These are phyloP conservation scores for Xylogone sp. DNA, from an alignment of 2,329 filamentous ascomycete species.

Conservation along the genomic window DNA sequence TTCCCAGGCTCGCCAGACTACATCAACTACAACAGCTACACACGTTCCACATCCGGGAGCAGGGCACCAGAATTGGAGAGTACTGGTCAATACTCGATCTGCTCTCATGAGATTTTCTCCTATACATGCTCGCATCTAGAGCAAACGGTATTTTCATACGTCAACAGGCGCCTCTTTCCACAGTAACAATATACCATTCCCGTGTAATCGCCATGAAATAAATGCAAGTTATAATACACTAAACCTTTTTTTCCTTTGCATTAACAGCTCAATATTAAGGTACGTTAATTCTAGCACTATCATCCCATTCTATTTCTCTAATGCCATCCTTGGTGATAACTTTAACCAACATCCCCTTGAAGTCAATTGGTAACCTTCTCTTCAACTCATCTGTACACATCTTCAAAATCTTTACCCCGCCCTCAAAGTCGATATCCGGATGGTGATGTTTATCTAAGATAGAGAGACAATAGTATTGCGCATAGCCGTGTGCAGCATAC, in stretches of 20 bases:
- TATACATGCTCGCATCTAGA: no score
- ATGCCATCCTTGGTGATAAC: slow-evolving; percentile 94
- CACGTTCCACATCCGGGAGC: no score
- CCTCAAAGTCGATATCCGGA: slow-evolving; percentile 82
- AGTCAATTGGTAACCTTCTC: slow-evolving; percentile 94
- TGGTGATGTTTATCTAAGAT: slow-evolving; percentile 99
- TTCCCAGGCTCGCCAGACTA: no score
- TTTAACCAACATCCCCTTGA: slow-evolving; percentile 96
- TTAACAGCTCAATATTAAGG: slow-evolving; percentile 15
- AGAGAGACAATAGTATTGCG: slow-evolving; percentile 97
- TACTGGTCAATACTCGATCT: no score
- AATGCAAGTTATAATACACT: slow-evolving; percentile 28
- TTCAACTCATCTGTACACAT: slow-evolving; percentile 98
- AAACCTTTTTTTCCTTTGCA: slow-evolving; percentile 9
- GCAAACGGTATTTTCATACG: no score
- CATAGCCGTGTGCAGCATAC: slow-evolving; percentile 97
- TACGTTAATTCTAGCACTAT: slow-evolving; percentile 41
- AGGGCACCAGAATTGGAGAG: no score
- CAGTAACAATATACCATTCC: not conserved
- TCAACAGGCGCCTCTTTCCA: not conserved
- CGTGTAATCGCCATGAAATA: slow-evolving; percentile 13
- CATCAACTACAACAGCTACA: no score
- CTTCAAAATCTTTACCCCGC: slow-evolving; percentile 86
- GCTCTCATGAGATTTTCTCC: no score
- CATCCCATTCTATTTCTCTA: slow-evolving; percentile 77